Base-by-base conservation (phyloP, 805 yeast species). In the Debaryomyces hansenii region DNA sequence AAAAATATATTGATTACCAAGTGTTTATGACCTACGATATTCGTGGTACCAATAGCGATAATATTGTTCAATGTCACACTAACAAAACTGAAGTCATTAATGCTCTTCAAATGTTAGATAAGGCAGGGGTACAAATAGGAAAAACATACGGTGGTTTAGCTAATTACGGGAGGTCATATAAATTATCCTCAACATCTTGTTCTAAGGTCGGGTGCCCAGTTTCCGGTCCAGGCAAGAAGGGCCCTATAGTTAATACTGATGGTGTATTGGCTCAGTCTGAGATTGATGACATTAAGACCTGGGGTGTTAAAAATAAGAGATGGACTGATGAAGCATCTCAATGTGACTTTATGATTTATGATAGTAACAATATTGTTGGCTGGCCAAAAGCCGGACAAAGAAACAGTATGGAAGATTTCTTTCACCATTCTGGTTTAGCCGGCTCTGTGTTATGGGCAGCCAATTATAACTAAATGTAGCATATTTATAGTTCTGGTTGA, bases 71-170 rank as follows among this genome's bases (percentile, higher is more conserved):
- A n/a, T 57, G 61, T 44, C 61, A 57, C 29, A 51, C 47, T 20
- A 46, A 57, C 32, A 20, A 42, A 32, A 36, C 39, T n/a, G 42
- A 29, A 10, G 50, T 49, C 8, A 44, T 32, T 5, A 47, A 38
- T 7, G 8, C 57, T 1, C 35, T 57, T 24, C 38, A 49, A 24
- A 45, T 56, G 55, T 28, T 57, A 5, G 54, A 39, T 9, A 56
- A 55, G 36, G 53, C 60, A 12, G 60, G 59, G 7, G 51, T 56
- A 18, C 43, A 53, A 33, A 49, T 51, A 29, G 40, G 52, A n/a
- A 56, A 57, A 41, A 33, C 54, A 5, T 42, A 46, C 38, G 60
- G 58, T 5, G 62, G 62, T 9, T 41, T 57, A 14, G 62, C 60
- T 12, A 57, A 52, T 40, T 57, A 57, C 44, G 62, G 55, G 1